Evolutionary conservation across 2,329 filamentous ascomycete genomes (phyloP).

Genomic region (Coleophoma eucalyptorum): DNA sequence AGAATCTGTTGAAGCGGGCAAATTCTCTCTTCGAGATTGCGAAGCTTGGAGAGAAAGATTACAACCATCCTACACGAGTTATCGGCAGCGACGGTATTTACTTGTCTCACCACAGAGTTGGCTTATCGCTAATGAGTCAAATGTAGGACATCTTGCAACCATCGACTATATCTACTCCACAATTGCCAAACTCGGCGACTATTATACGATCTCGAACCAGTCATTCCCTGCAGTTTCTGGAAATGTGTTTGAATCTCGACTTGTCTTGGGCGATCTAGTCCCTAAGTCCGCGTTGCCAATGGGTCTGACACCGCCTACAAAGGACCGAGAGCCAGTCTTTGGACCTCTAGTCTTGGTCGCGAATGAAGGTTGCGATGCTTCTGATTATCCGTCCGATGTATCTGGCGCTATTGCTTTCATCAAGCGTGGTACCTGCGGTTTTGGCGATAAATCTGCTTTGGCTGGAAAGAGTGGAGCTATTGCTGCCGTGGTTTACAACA

Average conservation of each 20-base stretch:
- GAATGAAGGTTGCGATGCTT: conserved; percentile 58
- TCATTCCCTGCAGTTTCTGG: conserved; percentile 59
- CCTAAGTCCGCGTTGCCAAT: conserved; percentile 50
- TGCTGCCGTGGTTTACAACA: conserved; percentile 74
- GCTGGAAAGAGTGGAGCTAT: conserved; percentile 68
- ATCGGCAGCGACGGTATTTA: conserved; percentile 59
- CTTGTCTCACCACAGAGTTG: too few relatives aligned
- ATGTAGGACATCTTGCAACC: conserved; percentile 57
- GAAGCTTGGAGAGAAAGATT: conserved; percentile 53
- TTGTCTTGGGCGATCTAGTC: conserved; percentile 50
- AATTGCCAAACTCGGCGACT: conserved; percentile 50
- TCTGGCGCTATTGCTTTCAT: conserved; percentile 67
- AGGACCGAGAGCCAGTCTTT: conserved; percentile 52
- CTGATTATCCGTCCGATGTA: conserved; percentile 59
- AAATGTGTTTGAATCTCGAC: conserved; percentile 53
- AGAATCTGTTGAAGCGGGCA: conserved; percentile 55
- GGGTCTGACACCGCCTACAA: conserved; percentile 64
- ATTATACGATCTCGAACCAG: conserved; percentile 62
- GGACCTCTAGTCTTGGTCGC: conserved; percentile 56
- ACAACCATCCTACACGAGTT: conserved; percentile 65
- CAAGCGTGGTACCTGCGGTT: conserved; percentile 65
- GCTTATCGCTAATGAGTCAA: conserved; percentile 8
- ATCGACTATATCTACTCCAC: conserved; percentile 58
- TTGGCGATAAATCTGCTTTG: conserved; percentile 65
- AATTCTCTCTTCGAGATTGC: conserved; percentile 61